Evolutionary conservation across 2,329 filamentous ascomycete genomes (phyloP), one percentile per base, ranked within the genome.

Genomic region (Aspergillus sergii): DNA sequence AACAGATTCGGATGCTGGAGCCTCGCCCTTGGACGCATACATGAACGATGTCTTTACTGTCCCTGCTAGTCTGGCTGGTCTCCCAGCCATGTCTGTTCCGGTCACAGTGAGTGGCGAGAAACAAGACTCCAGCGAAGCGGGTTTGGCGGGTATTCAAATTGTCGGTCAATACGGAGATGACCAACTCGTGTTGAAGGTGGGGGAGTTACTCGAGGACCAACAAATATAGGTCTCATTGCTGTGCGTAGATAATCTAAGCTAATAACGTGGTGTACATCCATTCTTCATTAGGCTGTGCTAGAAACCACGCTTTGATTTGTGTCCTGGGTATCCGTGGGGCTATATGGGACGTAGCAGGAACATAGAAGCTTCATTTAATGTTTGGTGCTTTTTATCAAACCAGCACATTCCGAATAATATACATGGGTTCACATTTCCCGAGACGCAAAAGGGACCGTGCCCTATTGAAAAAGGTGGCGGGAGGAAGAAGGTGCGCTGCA

Each of bases 21-120:
- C 66, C 41, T 76, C 80, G 19, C 78, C 85, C 0, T 80, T 96
- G n/a, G 88, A 94, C 70, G 86, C 86, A 1, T 98, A 97, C 74
- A 91, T 91, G 83, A 97, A 95, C 72, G 95, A 99, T 79, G 90
- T 98, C 1, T 94, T 98, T 71, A 98, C 95, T 0, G 94, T 99
- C 1, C 95, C 95, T 1, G 93, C 94, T 2, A 97, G 93, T 79
- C 81, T 99, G 68, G 95, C 94, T 0, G 95, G 95, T 0, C 81
- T 99, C 60, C 95, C 95, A 3, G 92, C 94, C 12, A 86, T 97
- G 57, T 97, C 91, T 69, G 84, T 99, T 12, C 94, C 95, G 0
- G 83, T 90, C 66, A 76, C 78, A 21, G 72, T 83, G 63, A 75
- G 60, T 7, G 60, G 46, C 28, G 56, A 62, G 9, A 36, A 48